These are phyloP conservation scores for Bipolaris zeicola DNA, from an alignment of 2,329 filamentous ascomycete genomes.

Conservation along the genomic window DNA sequence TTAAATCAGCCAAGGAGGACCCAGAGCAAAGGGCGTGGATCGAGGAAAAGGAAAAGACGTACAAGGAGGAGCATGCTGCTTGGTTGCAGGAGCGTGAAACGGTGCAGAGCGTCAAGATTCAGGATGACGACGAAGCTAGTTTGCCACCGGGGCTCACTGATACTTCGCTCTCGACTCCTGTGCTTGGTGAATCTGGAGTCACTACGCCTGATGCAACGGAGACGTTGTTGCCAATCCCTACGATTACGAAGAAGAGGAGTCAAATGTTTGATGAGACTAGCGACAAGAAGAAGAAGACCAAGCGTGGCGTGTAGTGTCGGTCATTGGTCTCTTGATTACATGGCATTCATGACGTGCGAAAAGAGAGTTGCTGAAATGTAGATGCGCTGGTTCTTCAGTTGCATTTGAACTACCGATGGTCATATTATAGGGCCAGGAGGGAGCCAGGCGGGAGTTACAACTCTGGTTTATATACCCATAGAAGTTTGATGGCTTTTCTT, in stretches of 20 bases:
- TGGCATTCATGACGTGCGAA: conserved; percentile 4
- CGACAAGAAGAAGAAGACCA: conserved; percentile 26
- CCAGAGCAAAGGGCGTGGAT: conserved; percentile 33
- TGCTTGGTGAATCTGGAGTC: conserved; percentile 26
- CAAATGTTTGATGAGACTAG: conserved; percentile 10
- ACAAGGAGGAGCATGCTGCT: conserved; percentile 29
- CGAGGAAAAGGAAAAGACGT: conserved; percentile 25
- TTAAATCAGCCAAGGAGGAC: conserved; percentile 21
- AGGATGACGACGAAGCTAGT: conserved; percentile 20
- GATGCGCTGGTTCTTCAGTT: neutral
- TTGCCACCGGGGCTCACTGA: conserved; percentile 38
- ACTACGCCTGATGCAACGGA: conserved; percentile 27
- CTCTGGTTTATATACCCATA: neutral
- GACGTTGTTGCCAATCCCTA: neutral
- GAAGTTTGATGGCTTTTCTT: neutral
- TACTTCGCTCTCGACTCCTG: conserved; percentile 33
- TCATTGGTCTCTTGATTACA: conserved; percentile 8
- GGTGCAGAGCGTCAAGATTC: conserved; percentile 11
- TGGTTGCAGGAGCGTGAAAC: conserved; percentile 29
- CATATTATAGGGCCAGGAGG: neutral
- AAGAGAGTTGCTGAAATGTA: neutral
- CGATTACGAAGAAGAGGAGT: conserved; percentile 8
- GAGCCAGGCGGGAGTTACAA: too few species aligned
- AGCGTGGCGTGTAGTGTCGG: conserved; percentile 14
- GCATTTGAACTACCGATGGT: neutral